Conservation (phyloP, 352 stramenopile species). For the Thalassiosira hispida region DNA sequence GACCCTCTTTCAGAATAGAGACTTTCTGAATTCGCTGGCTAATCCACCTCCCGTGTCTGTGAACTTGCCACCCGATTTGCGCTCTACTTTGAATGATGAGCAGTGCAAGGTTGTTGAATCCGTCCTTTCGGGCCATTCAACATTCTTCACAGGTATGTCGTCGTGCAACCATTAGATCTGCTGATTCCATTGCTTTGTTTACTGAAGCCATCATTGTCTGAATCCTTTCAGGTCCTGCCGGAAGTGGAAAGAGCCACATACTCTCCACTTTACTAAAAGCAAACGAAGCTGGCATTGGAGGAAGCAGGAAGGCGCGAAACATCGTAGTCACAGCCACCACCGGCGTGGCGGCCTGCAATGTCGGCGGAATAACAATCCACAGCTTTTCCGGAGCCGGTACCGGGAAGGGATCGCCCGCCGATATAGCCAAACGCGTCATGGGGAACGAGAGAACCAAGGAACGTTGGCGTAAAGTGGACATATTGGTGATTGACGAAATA, state of each 20-base stretch:
- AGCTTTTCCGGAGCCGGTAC: constrained; percentile 89
- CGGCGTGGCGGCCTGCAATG: constrained; percentile 81
- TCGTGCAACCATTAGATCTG: too few species aligned
- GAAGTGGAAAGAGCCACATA: constrained; percentile 52
- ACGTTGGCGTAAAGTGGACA: constrained; percentile 52
- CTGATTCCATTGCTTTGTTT: too few species aligned
- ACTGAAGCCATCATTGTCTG: too few species aligned
- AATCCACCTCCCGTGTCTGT: constrained; percentile 34
- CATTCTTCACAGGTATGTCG: constrained; percentile 54
- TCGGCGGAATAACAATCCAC: constrained; percentile 90
- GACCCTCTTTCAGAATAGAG: constrained; percentile 21
- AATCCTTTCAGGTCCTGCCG: constrained; percentile 19
- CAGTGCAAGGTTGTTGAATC: constrained; percentile 42
- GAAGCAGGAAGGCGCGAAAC: constrained; percentile 33
- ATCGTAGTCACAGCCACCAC: constrained; percentile 91
- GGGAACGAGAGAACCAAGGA: constrained; percentile 66
- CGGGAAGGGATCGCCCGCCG: constrained; percentile 30
- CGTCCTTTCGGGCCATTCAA: constrained; percentile 35
- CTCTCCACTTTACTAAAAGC: constrained; percentile 31
- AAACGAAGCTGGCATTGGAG: constrained; percentile 9
- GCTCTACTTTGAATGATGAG: constrained; percentile 23
- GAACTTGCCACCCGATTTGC: constrained; percentile 26
- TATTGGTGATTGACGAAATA: constrained; percentile 92
- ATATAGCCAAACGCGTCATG: constrained; percentile 51
- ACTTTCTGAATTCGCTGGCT: constrained; percentile 31